Conservation (phyloP, 305 asterid genomes). For the Ajuga reptans region DNA sequence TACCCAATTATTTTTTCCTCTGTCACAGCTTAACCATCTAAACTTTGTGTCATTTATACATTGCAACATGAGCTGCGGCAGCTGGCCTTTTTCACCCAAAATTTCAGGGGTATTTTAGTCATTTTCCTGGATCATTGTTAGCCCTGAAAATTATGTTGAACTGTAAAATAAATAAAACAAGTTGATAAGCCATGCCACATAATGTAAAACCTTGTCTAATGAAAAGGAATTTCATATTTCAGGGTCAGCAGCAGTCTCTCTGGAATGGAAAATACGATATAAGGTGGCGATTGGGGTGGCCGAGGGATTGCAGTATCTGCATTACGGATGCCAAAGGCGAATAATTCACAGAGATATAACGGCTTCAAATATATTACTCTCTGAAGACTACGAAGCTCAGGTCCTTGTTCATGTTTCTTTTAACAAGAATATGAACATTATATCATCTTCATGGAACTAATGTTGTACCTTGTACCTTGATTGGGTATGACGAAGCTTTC, state of each 20-base stretch:
- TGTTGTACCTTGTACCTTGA: background rate
- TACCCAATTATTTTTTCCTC: no score
- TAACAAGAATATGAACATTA: background rate
- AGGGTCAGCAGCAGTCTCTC: conserved; percentile 40
- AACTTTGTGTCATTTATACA: no score
- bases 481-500: background rate
- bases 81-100: no score
- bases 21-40: no score
- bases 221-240: conserved; percentile 28
- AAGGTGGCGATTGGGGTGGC: conserved; percentile 82
- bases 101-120: no score
- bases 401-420: conserved; percentile 23
- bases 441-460: background rate
- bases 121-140: no score
- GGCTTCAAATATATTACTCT: conserved; percentile 74
- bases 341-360: conserved; percentile 89
- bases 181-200: background rate
- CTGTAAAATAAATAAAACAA: background rate
- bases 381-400: conserved; percentile 82
- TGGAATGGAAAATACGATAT: conserved; percentile 59
- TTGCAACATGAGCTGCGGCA: no score
- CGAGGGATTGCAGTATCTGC: conserved; percentile 83
- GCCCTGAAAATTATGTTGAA: no score
- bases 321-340: conserved; percentile 61
- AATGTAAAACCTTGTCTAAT: conserved; percentile 20